Conservation (phyloP, 1,139 yeast species). For the Yamadazyma atlantica region DNA sequence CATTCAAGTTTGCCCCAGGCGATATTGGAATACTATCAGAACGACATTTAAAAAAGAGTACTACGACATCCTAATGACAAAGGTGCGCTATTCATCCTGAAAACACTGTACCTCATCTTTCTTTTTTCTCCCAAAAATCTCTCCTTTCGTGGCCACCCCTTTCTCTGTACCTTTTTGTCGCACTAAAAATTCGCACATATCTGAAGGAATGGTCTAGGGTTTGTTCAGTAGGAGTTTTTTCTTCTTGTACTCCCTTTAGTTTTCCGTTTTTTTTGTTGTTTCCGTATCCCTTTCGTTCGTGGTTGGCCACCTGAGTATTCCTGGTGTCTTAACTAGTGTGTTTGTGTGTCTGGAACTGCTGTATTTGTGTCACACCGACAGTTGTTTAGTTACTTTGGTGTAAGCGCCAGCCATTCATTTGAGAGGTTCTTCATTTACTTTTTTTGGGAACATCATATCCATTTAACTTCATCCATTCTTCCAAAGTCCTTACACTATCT, state of each 20-base stretch:
- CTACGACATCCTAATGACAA: no score
- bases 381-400: neutral
- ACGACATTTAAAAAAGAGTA: no score
- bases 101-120: conserved; percentile 1
- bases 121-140: neutral
- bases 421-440: neutral
- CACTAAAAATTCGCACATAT: neutral
- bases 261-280: neutral
- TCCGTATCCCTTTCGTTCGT: neutral
- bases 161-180: neutral
- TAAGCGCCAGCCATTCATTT: neutral
- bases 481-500: neutral
- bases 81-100: no score
- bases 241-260: neutral
- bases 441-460: neutral
- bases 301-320: neutral
- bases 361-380: neutral
- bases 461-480: no score
- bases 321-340: neutral
- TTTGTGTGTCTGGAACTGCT: neutral
- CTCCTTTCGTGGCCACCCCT: conserved; percentile 2
- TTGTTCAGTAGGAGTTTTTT: neutral
- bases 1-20: no score
- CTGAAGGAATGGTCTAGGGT: no score
- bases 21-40: no score